Evolutionary conservation across 805 yeast genomes (phyloP), one percentile per base, ranked within the genome.

Genomic region (Cyberlindnera veronae): DNA sequence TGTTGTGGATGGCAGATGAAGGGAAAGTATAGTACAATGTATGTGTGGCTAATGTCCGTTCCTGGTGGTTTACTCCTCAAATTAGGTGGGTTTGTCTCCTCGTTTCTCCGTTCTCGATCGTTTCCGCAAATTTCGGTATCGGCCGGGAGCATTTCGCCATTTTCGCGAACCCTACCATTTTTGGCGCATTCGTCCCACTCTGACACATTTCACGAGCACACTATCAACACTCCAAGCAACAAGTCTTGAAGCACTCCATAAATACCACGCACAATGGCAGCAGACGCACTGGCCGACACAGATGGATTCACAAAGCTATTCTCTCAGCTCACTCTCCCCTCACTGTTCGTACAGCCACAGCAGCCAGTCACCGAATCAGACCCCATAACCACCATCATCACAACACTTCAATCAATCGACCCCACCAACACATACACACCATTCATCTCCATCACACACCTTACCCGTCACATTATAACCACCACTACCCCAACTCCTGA

Each of bases 311-410:
- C 6, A 3, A 33, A 27, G 11, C 17, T 39, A 10, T 43, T 31
- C 29, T n/a, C 33, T 2, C 47, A 39, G 23, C 11, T 44, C 10
- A 36, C 34, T 10, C 39, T 39, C 4, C 34, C 41, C 4, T 28
- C 42, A 22, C 40, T 45, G n/a, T 45, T 45, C 18, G 32, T 42
- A n/a, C 45, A 39, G 30, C 42, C 44, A 3, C 45, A 3, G 31
- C 43, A 5, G 40, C 45, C 8, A n/a, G n/a, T n/a, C n/a, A n/a
- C 41, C 40, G 8, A 29, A 31, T 3, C 32, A 32, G 20, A 23
- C 14, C 21, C 41, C 4, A 26, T 35, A 11, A 37, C 35, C 5
- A 15, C 34, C 6, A 34, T 41, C 19, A 38, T 35, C 22, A 21
- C 29, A 4, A 32, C 32, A n/a, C 24, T 38, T 29, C 39, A 32